Evolutionary conservation across 352 stramenopile genomes (phyloP), one percentile per base, ranked within the genome.

Genomic region (Halophytophthora polymorphica): DNA sequence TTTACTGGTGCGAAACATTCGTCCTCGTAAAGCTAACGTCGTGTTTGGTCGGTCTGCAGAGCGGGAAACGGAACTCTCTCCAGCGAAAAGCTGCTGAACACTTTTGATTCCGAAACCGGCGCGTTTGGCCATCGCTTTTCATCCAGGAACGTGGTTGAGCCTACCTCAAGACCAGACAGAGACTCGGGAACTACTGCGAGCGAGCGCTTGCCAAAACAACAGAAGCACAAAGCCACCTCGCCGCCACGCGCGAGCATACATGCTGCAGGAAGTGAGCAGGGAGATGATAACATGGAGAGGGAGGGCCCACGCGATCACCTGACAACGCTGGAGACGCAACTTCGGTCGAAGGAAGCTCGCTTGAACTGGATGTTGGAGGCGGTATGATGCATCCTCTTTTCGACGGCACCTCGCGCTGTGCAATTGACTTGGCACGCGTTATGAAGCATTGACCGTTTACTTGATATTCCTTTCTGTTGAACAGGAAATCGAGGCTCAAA

Each of bases 401-500:
- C 10, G 17, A 33, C 8, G 6, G 19, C 45, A 13, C 10, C 13
- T 19, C 15, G 3, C 15, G 17, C 15, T 37, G 2, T 21, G 13
- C 25, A 31, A 8, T 31, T 8, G 25, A 31, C 25, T 31, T 31
- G 25, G 8, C 8, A 8, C 25, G 25, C 8, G 25, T 4, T 4
- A 31, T 31, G 25, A 4, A 31, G 25, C 25, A 31, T 8, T 29
- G n/a, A 13, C 29, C 1, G 38, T n/a, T 14, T 36, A 11, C 3
- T 14, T 10, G 37, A n/a, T 25, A 29, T 29, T 46, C 38, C 22
- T 45, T 8, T 44, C 6, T 37, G 14, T 35, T 58, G 15, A 35
- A n/a, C 49, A 87, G 76, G 77, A 88, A 50, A 80, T 88, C 61
- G 77, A 86, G 50, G 74, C 73, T n/a, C 77, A 88, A 68, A 86